Evolutionary conservation across 108 stramenopile species (phyloP), one percentile per base, ranked within the genome.

Genomic region (Mediolabrus comicus): DNA sequence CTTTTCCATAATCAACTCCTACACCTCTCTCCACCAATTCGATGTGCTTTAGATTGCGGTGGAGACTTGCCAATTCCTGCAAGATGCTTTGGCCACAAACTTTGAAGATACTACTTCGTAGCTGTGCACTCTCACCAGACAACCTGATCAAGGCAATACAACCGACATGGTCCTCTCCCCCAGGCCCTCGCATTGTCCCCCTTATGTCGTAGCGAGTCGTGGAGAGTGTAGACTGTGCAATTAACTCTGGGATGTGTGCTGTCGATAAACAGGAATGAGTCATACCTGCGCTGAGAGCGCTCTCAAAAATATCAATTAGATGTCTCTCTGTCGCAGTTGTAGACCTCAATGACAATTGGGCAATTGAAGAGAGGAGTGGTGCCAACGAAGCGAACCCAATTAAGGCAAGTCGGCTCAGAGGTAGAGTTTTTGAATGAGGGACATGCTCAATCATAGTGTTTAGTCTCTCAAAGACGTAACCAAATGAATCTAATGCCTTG

Each of bases 181-280:
- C 93, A 5, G 93, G 88, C 26, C 86, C 88, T 26, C 93, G 39
- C 86, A 92, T 88, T 2, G 93, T 84, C 4, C 93, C 93, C 34
- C 84, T 78, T 33, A 91, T 90, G 62, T 94, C 93, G 69, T 83
- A 91, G 8, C 79, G 70, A n/a, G 86, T 77, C 28, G 56, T 61
- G n/a, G 75, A 46, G 3, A 94, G 83, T 3, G 86, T 78, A 2
- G 88, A 89, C 41, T 71, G 75, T 10, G 87, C 86, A 16, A 75
- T 62, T 11, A 94, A 80, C 60, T 94, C 93, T 41, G 93, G 93
- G 13, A 90, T 63, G 16, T 72, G 49, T 4, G 74, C 35, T 31
- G 87, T 49, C 11, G 89, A 89, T 28, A 79, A 10, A 7, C 71
- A 67, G 9, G 87, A 63, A 33, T 80, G 75, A 31, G 80, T 66